Conservation (phyloP, 2,329 filamentous ascomycete species). For the Boeremia lycopersici region DNA sequence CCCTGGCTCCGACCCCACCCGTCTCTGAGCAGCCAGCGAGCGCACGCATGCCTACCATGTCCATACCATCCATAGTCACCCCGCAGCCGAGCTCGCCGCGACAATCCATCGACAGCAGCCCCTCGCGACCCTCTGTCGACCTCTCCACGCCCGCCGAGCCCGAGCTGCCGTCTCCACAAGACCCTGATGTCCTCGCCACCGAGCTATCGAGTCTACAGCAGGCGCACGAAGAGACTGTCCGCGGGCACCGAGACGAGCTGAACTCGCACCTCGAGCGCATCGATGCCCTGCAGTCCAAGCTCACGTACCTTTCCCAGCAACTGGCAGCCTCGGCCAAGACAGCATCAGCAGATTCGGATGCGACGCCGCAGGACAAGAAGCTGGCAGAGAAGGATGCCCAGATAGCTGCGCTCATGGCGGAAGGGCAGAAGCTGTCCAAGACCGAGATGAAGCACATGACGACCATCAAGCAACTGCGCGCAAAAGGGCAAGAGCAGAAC, state of each 20-base stretch:
- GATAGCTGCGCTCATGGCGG: conserved; percentile 87
- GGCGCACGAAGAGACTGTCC: conserved; percentile 58
- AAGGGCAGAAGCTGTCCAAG: conserved; percentile 86
- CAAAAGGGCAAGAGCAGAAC: conserved; percentile 58
- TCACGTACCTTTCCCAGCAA: conserved; percentile 85
- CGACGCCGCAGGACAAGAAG: conserved; percentile 66
- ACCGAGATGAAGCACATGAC: conserved; percentile 84
- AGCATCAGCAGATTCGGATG: conserved; percentile 56
- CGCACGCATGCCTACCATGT: conserved; percentile 35
- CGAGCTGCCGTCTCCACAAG: conserved; percentile 22
- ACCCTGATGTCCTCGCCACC: conserved; percentile 47
- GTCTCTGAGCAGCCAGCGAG: conserved; percentile 47
- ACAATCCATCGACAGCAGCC: conserved; percentile 42
- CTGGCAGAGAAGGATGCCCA: conserved; percentile 88
- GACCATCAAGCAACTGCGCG: conserved; percentile 78
- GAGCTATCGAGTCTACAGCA: conserved; percentile 57
- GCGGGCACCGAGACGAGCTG: conserved; percentile 78
- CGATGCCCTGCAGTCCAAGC: conserved; percentile 87
- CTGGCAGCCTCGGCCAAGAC: conserved; percentile 76
- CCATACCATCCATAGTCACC: conserved; percentile 41
- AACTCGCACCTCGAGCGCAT: conserved; percentile 86
- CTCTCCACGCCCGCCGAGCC: conserved; percentile 44
- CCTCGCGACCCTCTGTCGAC: conserved; percentile 40
- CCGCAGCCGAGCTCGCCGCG: conserved; percentile 38
- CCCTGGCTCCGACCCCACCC: conserved; percentile 23